phyloP scores from a whole-genome alignment of 2,329 filamentous ascomycete species.

The Penicillium concentricum region DNA sequence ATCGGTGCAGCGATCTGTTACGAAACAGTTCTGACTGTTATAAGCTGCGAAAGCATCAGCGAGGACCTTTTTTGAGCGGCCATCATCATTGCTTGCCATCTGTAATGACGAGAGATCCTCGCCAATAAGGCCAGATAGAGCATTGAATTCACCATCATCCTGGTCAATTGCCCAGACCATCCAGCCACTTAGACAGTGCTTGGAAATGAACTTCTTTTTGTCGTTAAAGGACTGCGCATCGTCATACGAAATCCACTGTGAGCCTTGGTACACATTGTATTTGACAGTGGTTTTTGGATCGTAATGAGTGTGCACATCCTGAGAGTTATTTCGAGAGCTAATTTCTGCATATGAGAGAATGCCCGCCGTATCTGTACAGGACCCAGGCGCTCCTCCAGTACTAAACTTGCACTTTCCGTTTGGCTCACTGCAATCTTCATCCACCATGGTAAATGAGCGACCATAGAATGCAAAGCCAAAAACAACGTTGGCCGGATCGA shows the following conservation, averaged over 20 bases:
- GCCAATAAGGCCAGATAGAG: neutral
- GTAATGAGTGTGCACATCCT: neutral
- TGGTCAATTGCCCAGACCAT: neutral
- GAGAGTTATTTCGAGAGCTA: neutral
- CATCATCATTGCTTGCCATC: neutral
- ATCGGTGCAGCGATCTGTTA: too few relatives aligned
- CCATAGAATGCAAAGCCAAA: conserved; percentile 32
- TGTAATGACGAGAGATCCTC: neutral
- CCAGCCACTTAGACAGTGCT: neutral
- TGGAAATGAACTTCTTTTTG: neutral
- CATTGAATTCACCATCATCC: neutral
- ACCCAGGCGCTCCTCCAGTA: conserved; percentile 23
- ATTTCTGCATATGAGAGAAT: conserved; percentile 33
- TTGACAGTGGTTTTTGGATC: neutral
- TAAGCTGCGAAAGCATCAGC: neutral
- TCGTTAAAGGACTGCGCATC: neutral
- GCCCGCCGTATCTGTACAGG: conserved; percentile 31
- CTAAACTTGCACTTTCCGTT: conserved; percentile 30
- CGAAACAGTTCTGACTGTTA: too few relatives aligned
- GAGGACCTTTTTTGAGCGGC: conserved; percentile 18
- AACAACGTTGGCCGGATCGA: conserved; percentile 28
- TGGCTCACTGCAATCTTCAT: conserved; percentile 23
- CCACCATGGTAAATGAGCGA: conserved; percentile 17
- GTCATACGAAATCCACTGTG: neutral
- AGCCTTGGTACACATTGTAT: neutral